phyloP scores from a whole-genome alignment of 202 grass and related monocot species.

The Saccharum hybrid region DNA sequence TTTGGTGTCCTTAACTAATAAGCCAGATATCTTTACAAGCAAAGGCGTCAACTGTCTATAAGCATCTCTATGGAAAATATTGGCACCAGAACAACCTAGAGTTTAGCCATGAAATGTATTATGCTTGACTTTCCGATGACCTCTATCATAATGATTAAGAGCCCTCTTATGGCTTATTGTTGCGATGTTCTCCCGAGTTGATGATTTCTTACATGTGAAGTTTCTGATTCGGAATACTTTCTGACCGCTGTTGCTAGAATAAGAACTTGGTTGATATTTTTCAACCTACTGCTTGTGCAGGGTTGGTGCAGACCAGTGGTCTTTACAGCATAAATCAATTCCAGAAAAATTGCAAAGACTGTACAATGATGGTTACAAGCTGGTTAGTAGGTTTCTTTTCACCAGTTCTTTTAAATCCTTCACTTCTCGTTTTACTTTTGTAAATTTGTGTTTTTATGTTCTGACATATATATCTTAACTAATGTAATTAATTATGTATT shows the following conservation, averaged over 20 bases:
- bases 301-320: conserved; percentile 81
- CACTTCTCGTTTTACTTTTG: neutral
- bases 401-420: conserved; percentile 15
- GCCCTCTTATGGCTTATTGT: conserved; percentile 6
- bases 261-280: conserved; percentile 1
- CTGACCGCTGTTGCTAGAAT: conserved; percentile 31
- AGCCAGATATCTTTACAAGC: neutral
- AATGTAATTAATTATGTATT: conserved; percentile 16
- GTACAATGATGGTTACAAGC: conserved; percentile 72
- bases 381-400: conserved; percentile 66
- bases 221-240: conserved; percentile 8
- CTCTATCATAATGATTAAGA: conserved; percentile 26
- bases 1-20: conserved; percentile 22
- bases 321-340: conserved; percentile 73
- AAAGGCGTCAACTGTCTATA: neutral
- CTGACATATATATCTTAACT: conserved; percentile 17
- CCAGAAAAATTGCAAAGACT: conserved; percentile 73
- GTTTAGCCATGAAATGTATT: neutral
- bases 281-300: conserved; percentile 54
- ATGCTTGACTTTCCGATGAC: neutral
- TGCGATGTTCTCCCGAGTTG: neutral
- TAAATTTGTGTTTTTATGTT: neutral
- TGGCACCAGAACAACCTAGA: neutral
- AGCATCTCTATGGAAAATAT: conserved; percentile 7
- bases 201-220: conserved; percentile 9